Conservation (phyloP, 2,329 filamentous ascomycete species). For the Arthrobotrys sphaeroides region DNA sequence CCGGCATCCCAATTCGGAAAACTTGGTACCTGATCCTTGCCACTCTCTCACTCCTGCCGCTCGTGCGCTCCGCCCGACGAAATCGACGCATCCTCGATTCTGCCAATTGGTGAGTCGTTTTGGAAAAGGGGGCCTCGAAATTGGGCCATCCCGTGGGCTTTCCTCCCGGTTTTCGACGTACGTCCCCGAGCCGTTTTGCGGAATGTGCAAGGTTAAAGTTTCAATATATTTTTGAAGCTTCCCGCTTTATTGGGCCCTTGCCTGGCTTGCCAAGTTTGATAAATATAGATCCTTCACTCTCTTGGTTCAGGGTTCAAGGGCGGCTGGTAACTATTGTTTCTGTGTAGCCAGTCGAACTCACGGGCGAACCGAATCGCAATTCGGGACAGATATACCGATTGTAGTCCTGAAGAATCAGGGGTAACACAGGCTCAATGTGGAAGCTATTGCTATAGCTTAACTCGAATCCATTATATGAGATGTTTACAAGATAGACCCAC, state of each 20-base stretch:
- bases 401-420: constrained; percentile 5
- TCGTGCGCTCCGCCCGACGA: constrained; percentile 3
- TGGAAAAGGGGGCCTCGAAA: constrained; percentile 7
- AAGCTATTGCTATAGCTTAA: constrained; percentile 10
- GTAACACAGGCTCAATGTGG: constrained; percentile 10
- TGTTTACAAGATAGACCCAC: not conserved
- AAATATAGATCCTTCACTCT: constrained; percentile 9
- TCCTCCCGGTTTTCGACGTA: constrained; percentile 18
- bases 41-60: constrained; percentile 17
- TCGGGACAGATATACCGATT: not conserved
- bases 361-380: not conserved
- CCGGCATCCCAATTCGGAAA: constrained; percentile 10
- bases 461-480: not conserved
- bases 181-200: constrained; percentile 17
- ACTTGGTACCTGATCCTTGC: constrained; percentile 16
- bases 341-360: not conserved
- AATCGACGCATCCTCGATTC: constrained; percentile 15
- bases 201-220: constrained; percentile 12
- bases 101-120: constrained; percentile 6
- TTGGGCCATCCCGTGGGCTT: not conserved
- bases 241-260: constrained; percentile 3
- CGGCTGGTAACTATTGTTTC: constrained; percentile 5
- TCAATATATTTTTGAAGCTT: not conserved
- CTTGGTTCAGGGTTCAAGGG: not conserved
- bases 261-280: constrained; percentile 15